Conservation (phyloP, 2,329 filamentous ascomycete species). For the Mollisiaceae sp. region DNA sequence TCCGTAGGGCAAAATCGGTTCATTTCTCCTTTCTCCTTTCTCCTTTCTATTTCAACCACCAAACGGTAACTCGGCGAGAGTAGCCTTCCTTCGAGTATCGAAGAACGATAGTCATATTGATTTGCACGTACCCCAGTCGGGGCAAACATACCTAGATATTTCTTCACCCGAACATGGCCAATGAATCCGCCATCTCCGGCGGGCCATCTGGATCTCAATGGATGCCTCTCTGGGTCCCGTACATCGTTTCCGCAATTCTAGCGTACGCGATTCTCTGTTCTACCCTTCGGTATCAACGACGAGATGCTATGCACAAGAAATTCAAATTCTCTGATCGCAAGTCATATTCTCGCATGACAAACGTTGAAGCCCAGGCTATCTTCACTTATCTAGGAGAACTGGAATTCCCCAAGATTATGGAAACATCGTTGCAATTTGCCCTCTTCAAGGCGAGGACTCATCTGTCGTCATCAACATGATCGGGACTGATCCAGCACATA, state of each 20-base stretch:
- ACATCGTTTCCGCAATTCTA: constrained; percentile 12
- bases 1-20: too few species aligned
- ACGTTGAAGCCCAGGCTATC: constrained; percentile 57
- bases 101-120: too few species aligned
- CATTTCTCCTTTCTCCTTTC: too few species aligned
- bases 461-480: constrained; percentile 3
- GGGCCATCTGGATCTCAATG: background rate
- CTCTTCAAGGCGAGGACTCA: constrained; percentile 55
- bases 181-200: background rate
- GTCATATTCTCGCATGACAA: constrained; percentile 57
- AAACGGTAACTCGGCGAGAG: too few species aligned
- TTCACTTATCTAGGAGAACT: constrained; percentile 50
- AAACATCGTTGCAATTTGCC: constrained; percentile 42
- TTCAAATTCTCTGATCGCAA: constrained; percentile 52
- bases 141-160: too few species aligned
- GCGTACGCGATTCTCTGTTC: constrained; percentile 32
- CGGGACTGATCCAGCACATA: constrained; percentile 31
- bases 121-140: too few species aligned
- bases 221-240: constrained; percentile 16
- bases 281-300: constrained; percentile 45
- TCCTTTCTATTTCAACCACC: too few species aligned
- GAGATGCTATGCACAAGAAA: constrained; percentile 47
- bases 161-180: background rate
- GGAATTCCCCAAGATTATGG: constrained; percentile 60
- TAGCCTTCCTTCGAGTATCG: too few species aligned